Conservation (phyloP, 1,284 basidiomycete species). For the Naganishia albida region DNA sequence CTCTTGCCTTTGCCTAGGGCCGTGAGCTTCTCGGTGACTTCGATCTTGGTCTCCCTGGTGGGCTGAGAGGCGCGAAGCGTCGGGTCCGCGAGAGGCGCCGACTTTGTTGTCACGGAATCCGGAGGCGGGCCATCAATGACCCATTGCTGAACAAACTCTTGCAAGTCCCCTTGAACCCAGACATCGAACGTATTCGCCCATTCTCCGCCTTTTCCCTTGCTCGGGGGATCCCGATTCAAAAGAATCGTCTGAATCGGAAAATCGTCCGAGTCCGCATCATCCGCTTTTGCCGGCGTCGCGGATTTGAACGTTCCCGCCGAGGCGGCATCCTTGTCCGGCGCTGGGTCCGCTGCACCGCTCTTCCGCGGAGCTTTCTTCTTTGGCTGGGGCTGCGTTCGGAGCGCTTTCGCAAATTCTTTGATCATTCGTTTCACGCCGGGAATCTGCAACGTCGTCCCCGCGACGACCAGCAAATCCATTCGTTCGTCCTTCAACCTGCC, state of each 20-base stretch:
- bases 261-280: conserved; percentile 30
- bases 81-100: neutral
- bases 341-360: conserved; percentile 14
- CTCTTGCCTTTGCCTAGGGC: neutral
- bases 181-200: conserved; percentile 91
- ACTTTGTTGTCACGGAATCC: conserved; percentile 2
- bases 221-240: conserved; percentile 76
- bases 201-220: conserved; percentile 67
- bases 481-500: conserved; percentile 45
- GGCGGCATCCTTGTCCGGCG: conserved; percentile 3
- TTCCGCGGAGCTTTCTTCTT: conserved; percentile 35
- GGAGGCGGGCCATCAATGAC: conserved; percentile 29
- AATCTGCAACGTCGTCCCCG: conserved; percentile 84
- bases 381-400: conserved; percentile 52
- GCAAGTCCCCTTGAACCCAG: conserved; percentile 87
- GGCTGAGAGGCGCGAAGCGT: neutral
- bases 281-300: neutral
- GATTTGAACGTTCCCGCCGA: conserved; percentile 30
- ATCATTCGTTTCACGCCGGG: conserved; percentile 92
- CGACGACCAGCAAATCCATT: conserved; percentile 78
- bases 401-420: conserved; percentile 82
- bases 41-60: neutral
- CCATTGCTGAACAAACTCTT: conserved; percentile 65
- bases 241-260: conserved; percentile 70
- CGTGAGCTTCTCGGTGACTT: conserved; percentile 10